Evolutionary conservation across 805 yeast genomes (phyloP), one percentile per base, ranked within the genome.

Genomic region (Starmerella khaoyaiensis): DNA sequence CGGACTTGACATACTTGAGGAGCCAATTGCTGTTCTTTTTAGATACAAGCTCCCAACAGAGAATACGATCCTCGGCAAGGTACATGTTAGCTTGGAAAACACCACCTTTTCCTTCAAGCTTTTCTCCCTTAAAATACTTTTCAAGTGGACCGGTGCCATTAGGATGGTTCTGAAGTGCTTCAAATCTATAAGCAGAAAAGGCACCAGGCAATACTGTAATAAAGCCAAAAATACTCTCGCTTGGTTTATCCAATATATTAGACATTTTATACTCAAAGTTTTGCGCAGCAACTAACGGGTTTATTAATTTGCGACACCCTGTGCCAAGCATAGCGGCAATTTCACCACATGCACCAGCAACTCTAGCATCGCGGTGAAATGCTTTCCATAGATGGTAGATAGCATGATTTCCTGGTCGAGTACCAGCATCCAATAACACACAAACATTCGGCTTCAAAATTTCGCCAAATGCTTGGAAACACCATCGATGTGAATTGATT

Each of bases 321-420:
- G 63, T 64, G 2, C 97, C 96, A 37, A 86, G 62, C 57, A 78
- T 75, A 0, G 90, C 93, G 46, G 74, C 77, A 59, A 90, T 87
- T 56, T 90, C 97, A 37, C 98, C 98, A 71, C 98, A 87, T 1
- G 96, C 93, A 27, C 98, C 98, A 2, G 94, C 98, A 16, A 87
- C 93, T 37, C 74, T 70, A 2, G 83, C 78, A 49, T 75, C 68
- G 42, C 65, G 66, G 44, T 72, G 73, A 54, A 87, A 90, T 28
- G 86, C 72, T 56, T 75, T 76, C 98, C 98, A 87, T 39, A 90
- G 61, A 48, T 81, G 79, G 57, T 81, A 86, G 35, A 87, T 72
- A 2, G 96, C 77, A 48, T 80, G 82, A 44, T 72, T 70, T 4
- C 80, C 72, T 2, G 97, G 95, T 56, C 77, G 78, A 1, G 98